These are phyloP conservation scores for Apiotrichum veenhuisii DNA, from an alignment of 1,284 basidiomycete species.

Conservation along the genomic window DNA sequence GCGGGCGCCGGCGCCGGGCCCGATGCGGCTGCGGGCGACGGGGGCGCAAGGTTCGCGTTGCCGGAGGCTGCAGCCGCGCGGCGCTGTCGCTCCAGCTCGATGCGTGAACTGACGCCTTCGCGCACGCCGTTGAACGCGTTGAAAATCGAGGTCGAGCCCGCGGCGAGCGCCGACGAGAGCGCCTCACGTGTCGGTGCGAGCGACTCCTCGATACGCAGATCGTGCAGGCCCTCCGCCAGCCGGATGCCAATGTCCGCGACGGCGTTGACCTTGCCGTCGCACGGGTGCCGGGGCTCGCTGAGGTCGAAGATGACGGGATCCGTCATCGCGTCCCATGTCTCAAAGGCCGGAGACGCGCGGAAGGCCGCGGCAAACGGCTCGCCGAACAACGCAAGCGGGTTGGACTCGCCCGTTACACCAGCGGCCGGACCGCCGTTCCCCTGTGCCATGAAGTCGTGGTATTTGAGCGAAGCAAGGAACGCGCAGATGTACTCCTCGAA, in stretches of 20 bases:
- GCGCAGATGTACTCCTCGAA: conserved; percentile 57
- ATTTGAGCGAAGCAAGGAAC: conserved; percentile 68
- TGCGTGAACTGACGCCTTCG: conserved; percentile 36
- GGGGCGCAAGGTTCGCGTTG: background rate
- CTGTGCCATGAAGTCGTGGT: conserved; percentile 65
- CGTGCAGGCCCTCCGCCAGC: conserved; percentile 79
- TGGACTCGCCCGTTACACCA: conserved; percentile 15
- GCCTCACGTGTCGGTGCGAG: conserved; percentile 83
- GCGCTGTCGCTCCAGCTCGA: conserved; percentile 27
- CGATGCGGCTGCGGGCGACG: conserved; percentile 3
- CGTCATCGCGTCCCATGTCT: conserved; percentile 80
- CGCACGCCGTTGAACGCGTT: conserved; percentile 80
- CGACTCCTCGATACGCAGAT: conserved; percentile 82
- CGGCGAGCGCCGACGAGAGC: conserved; percentile 68
- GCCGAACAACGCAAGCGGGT: conserved; percentile 68
- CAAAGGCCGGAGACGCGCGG: conserved; percentile 74
- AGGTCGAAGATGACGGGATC: conserved; percentile 89
- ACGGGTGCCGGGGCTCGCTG: conserved; percentile 84
- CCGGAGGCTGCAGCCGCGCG: conserved; percentile 12
- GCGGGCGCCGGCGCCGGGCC: background rate
- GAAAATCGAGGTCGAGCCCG: conserved; percentile 75
- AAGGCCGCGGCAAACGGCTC: conserved; percentile 79
- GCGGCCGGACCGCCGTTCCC: background rate
- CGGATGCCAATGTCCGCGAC: conserved; percentile 84
- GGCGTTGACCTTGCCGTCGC: conserved; percentile 78